Evolutionary conservation across 2,329 filamentous ascomycete species (phyloP), one percentile per base, ranked within the genome.

Genomic region (Calonectria crousiana): DNA sequence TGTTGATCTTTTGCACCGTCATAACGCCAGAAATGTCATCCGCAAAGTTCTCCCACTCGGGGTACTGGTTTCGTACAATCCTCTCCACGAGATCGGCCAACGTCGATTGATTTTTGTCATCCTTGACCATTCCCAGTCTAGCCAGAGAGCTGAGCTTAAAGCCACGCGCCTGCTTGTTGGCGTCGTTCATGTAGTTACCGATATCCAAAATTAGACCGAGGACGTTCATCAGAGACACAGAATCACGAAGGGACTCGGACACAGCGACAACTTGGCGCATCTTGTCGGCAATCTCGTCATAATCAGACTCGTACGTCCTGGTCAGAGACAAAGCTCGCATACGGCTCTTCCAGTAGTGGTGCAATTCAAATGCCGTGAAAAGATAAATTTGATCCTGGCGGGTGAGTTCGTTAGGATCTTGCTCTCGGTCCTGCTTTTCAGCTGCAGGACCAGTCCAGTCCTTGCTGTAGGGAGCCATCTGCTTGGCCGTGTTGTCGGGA

Each of bases 161-260:
- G 76, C 97, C 97, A 72, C 94, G 95, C 5, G 97, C 97, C 86
- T 98, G 97, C 87, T 99, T 99, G 87, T 98, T 98, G 70, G 96
- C 94, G 83, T 98, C 97, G 88, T 99, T 99, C 97, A 99, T 99
- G 89, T 98, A 99, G 85, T 99, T 99, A 85, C 97, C 97, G 82
- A 99, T 98, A 84, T 98, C 96, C 80, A 99, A 88, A 85, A 99
- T 99, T 75, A 98, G 90, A 73, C 96, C 96, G 71, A 99, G 91
- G 60, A 99, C 95, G 78, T 98, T 98, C 93, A 98, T 98, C 80
- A 99, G 87, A 32, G 95, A 94, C 32, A 98, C 95, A 1, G 96
- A 98, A 82, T 98, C 95, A 62, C 96, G 92, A 69, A 99, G 87
- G 13, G 95, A 94, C 86, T 98, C 96, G 6, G 96, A 96, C 11